These are phyloP conservation scores for Cladophialophora exuberans DNA, from an alignment of 2,329 filamentous ascomycete species.

Conservation along the genomic window DNA sequence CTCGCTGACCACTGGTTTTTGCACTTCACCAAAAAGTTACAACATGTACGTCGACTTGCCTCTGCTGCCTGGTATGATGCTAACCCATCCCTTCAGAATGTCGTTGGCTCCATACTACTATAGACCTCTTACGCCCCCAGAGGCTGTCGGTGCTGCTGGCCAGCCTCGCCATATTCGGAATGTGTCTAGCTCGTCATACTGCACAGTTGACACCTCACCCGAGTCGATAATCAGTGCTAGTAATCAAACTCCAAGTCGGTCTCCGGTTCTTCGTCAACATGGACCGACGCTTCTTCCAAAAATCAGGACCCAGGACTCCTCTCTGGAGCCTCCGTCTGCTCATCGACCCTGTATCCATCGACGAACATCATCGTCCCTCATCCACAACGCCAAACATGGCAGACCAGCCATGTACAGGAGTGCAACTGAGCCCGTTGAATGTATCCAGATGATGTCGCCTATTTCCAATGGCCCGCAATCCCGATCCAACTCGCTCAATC, in stretches of 20 bases:
- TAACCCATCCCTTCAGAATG: conserved; percentile 39
- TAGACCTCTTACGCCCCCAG: conserved; percentile 50
- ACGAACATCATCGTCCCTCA: conserved; percentile 43
- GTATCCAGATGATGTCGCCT: conserved; percentile 50
- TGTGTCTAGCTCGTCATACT: conserved; percentile 63
- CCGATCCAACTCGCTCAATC: conserved; percentile 31
- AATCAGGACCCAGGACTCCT: conserved; percentile 80
- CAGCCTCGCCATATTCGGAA: conserved; percentile 59
- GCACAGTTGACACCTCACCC: conserved; percentile 67
- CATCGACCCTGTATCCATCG: conserved; percentile 21
- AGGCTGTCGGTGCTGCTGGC: conserved; percentile 39
- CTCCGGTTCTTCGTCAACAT: conserved; percentile 76
- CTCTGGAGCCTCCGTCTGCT: conserved; percentile 14
- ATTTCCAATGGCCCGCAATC: conserved; percentile 41
- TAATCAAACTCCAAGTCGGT: conserved; percentile 70
- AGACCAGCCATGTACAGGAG: conserved; percentile 50
- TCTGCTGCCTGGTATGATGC: conserved; percentile 16
- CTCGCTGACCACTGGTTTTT: conserved; percentile 18
- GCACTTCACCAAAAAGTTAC: conserved; percentile 21
- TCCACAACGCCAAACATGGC: conserved; percentile 55
- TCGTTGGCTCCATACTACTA: conserved; percentile 47
- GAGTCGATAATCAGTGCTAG: conserved; percentile 68
- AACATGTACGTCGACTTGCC: conserved; percentile 24
- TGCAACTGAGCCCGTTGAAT: conserved; percentile 50
- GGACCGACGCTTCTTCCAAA: conserved; percentile 77